These are phyloP conservation scores for Panicum miliaceum DNA, from an alignment of 176 grass and related monocot species.

Conservation along the genomic window DNA sequence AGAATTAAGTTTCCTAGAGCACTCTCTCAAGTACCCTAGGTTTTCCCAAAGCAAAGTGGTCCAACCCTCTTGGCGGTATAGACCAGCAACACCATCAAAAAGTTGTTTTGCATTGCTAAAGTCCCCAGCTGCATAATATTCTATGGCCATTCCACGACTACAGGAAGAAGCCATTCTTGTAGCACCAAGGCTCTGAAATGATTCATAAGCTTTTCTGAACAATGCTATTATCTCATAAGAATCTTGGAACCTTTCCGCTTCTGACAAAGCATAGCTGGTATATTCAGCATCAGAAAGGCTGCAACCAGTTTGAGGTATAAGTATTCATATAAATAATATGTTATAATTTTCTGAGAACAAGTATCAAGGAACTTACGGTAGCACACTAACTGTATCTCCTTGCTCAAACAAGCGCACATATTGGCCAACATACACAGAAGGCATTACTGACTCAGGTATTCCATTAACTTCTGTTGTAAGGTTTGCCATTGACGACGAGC, in stretches of 20 bases:
- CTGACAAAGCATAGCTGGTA: constrained; percentile 77
- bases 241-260: constrained; percentile 98
- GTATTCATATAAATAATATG: constrained; percentile 40
- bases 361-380: constrained; percentile 71
- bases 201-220: constrained; percentile 97
- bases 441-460: constrained; percentile 86
- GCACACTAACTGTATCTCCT: constrained; percentile 78
- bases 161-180: constrained; percentile 76
- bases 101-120: constrained; percentile 80
- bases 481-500: constrained; percentile 48
- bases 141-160: constrained; percentile 84
- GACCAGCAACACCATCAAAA: constrained; percentile 72
- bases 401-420: constrained; percentile 90
- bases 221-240: constrained; percentile 96
- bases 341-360: constrained; percentile 15
- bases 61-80: constrained; percentile 93
- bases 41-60: constrained; percentile 83
- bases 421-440: constrained; percentile 86
- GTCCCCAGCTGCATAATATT: constrained; percentile 78
- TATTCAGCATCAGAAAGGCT: constrained; percentile 97
- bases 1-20: constrained; percentile 74
- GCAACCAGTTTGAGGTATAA: constrained; percentile 56
- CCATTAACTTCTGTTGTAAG: constrained; percentile 53
- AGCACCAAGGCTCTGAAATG: constrained; percentile 71
- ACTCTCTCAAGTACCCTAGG: constrained; percentile 90